Percentiles rank a stretch among this genome's conserved stretches.
phyloP scores from a whole-genome alignment of 176 grass and related monocot genomes.

The Dactylis glomerata region DNA sequence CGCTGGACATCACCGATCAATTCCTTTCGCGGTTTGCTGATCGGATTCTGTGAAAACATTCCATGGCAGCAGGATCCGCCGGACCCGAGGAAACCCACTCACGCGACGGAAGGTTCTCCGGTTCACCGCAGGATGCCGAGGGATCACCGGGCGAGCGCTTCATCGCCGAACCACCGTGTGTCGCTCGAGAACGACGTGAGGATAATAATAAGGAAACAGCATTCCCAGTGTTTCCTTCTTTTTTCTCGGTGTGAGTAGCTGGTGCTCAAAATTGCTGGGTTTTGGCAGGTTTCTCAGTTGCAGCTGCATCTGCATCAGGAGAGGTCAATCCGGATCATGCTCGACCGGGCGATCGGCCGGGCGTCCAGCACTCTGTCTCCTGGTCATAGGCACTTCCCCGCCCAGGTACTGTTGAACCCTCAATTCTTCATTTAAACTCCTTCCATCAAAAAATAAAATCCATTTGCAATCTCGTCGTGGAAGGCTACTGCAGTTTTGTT shows the following conservation, averaged over 20 bases:
- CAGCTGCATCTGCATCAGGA: constrained; percentile 89
- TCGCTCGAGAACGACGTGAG: constrained; percentile 96
- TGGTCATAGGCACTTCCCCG: constrained; percentile 76
- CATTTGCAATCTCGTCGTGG: neutral
- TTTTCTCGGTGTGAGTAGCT: neutral
- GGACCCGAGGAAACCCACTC: constrained; percentile 34
- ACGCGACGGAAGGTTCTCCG: constrained; percentile 9
- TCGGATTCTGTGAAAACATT: neutral
- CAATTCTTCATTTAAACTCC: neutral
- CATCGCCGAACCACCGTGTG: constrained; percentile 62
- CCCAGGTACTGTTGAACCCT: constrained; percentile 43
- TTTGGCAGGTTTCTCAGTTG: constrained; percentile 69
- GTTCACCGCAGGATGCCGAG: constrained; percentile 15
- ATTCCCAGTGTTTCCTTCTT: neutral
- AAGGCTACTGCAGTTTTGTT: neutral
- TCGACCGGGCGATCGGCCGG: constrained; percentile 87
- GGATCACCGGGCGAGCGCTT: constrained; percentile 37
- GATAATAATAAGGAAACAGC: neutral
- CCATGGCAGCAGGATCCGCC: constrained; percentile 31
- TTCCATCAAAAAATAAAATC: neutral
- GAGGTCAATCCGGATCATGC: constrained; percentile 70
- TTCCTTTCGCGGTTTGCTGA: neutral
- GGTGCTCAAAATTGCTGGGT: constrained; percentile 6
- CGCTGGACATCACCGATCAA: neutral
- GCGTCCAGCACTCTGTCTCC: constrained; percentile 85